Conservation (phyloP, 768 basidiomycete species). For the Amanita jacksonii region DNA sequence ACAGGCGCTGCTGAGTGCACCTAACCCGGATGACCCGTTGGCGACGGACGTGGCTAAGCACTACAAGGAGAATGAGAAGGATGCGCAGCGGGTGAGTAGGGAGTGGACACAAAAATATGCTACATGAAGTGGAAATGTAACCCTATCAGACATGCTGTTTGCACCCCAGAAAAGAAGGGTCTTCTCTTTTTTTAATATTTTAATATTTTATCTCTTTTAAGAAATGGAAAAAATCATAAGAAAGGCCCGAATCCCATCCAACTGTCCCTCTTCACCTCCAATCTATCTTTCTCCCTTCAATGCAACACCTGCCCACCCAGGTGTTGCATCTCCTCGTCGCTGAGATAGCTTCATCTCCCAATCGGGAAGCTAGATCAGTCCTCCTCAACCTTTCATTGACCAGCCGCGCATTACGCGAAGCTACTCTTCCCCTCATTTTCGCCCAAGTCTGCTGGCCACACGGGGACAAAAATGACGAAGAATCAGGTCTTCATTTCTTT, state of each 20-base stretch:
- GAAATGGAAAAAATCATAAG: too few species aligned
- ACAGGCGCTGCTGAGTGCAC: constrained; percentile 92
- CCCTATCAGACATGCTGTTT: not conserved
- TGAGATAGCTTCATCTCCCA: constrained; percentile 13
- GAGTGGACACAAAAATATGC: constrained; percentile 97
- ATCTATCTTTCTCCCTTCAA: not conserved
- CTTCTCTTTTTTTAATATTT: not conserved
- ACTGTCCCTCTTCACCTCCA: not conserved
- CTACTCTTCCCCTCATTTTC: constrained; percentile 24
- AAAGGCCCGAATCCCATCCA: too few species aligned
- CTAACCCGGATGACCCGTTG: constrained; percentile 93
- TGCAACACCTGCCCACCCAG: constrained; percentile 14
- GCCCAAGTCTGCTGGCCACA: constrained; percentile 31
- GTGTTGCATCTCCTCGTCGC: constrained; percentile 18
- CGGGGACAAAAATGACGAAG: constrained; percentile 25
- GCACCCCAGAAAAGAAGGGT: constrained; percentile 4
- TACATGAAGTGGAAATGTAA: too few species aligned
- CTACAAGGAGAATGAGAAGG: constrained; percentile 96
- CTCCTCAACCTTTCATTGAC: constrained; percentile 19
- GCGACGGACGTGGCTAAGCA: constrained; percentile 96
- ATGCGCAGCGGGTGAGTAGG: constrained; percentile 82
- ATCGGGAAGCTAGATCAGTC: constrained; percentile 9
- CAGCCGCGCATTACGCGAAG: constrained; percentile 18
- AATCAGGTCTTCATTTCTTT: constrained; percentile 28
- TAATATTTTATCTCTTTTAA: too few species aligned